These are phyloP conservation scores for Talaromyces proteolyticus DNA, from an alignment of 495 filamentous ascomycete species.

Conservation along the genomic window DNA sequence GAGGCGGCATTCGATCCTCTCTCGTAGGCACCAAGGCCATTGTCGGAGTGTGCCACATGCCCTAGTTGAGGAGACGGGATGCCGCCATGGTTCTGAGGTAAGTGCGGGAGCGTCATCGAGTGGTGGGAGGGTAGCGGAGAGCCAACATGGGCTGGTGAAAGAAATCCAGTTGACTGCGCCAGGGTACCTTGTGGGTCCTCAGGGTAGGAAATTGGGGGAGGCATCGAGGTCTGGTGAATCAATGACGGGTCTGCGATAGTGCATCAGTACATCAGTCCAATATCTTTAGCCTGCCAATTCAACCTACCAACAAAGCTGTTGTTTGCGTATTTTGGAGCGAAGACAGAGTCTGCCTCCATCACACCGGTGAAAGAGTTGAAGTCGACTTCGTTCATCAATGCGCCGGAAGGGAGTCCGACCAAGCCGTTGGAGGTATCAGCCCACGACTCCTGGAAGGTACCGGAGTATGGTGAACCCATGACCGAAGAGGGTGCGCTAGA, in stretches of 20 bases:
- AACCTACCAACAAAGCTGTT: constrained; percentile 68
- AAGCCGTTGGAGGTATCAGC: constrained; percentile 54
- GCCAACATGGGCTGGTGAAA: constrained; percentile 27
- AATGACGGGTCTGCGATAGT: constrained; percentile 49
- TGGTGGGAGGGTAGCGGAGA: constrained; percentile 26
- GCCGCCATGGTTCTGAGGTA: constrained; percentile 17
- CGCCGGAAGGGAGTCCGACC: constrained; percentile 52
- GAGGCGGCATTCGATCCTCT: constrained; percentile 52
- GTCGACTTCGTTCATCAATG: constrained; percentile 58
- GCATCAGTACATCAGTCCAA: constrained; percentile 30
- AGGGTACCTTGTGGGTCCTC: constrained; percentile 22
- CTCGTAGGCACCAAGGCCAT: constrained; percentile 21
- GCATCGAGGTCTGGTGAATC: constrained; percentile 36
- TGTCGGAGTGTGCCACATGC: background rate
- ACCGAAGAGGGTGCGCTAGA: constrained; percentile 70
- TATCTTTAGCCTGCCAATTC: constrained; percentile 38
- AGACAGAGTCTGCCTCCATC: constrained; percentile 25
- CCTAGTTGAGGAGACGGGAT: constrained; percentile 27
- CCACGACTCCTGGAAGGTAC: constrained; percentile 56
- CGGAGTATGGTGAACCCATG: constrained; percentile 74
- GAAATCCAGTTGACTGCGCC: constrained; percentile 18
- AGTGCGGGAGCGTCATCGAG: constrained; percentile 5
- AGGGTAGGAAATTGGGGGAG: constrained; percentile 26
- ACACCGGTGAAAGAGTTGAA: constrained; percentile 32
- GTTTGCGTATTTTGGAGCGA: constrained; percentile 46